These are phyloP conservation scores for Nicotiana benthamiana DNA, from an alignment of 257 asterid species.

Conservation along the genomic window DNA sequence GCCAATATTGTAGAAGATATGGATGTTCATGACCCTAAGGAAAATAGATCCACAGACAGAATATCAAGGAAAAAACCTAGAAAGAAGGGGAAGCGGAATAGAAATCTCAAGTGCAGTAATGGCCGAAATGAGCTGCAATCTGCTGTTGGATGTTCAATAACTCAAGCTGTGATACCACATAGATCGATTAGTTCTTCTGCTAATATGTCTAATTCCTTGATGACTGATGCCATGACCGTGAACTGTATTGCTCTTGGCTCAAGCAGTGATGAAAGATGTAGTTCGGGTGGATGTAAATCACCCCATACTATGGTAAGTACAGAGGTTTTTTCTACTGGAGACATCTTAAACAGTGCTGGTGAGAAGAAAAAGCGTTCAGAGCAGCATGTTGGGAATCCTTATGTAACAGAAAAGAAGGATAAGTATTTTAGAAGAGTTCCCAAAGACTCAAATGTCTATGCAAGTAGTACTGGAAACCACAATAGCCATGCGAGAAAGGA, in stretches of 20 bases:
- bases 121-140: constrained; percentile 7
- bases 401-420: constrained; percentile 12
- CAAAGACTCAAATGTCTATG: background rate
- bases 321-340: constrained; percentile 1
- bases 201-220: constrained; percentile 1
- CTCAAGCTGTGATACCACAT: background rate
- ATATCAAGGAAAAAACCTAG: constrained; percentile 13
- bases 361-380: background rate
- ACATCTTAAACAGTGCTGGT: background rate
- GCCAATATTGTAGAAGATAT: background rate
- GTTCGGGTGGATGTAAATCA: background rate
- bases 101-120: constrained; percentile 3
- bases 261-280: constrained; percentile 6
- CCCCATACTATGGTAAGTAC: background rate
- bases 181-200: background rate
- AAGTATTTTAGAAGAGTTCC: constrained; percentile 7
- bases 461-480: constrained; percentile 9
- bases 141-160: background rate
- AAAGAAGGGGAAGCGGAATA: constrained; percentile 14
- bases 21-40: background rate
- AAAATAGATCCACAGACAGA: constrained; percentile 1
- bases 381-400: constrained; percentile 9
- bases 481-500: constrained; percentile 15
- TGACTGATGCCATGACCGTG: background rate
- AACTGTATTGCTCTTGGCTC: constrained; percentile 8